Conservation (phyloP, 2,329 filamentous ascomycete genomes). For the Arthrobotrys megalospora region DNA sequence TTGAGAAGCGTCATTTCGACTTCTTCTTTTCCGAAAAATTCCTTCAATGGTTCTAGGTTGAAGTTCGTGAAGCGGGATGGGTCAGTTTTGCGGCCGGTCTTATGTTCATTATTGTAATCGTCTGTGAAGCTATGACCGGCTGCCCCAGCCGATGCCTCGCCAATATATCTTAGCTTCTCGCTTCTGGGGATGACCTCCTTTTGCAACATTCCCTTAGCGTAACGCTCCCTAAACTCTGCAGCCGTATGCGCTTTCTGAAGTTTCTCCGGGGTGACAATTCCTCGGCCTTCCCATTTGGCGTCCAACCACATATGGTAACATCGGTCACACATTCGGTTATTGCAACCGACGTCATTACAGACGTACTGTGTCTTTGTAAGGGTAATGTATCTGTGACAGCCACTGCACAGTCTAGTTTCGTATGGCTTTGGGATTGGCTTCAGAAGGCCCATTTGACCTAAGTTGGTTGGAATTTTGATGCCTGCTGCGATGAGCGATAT, state of each 20-base stretch:
- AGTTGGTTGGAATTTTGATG: constrained; percentile 14
- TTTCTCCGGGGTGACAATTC: constrained; percentile 10
- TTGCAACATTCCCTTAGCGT: constrained; percentile 24
- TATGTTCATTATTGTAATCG: neutral
- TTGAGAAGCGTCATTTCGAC: constrained; percentile 36
- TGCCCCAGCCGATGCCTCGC: constrained; percentile 30
- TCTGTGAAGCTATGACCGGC: constrained; percentile 10
- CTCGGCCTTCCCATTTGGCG: constrained; percentile 32
- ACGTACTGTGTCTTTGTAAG: constrained; percentile 47
- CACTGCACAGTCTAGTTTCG: constrained; percentile 46
- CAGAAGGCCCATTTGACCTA: constrained; percentile 8
- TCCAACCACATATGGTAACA: constrained; percentile 51
- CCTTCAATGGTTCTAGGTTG: constrained; percentile 23
- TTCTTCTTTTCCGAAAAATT: constrained; percentile 47
- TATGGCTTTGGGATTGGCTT: constrained; percentile 37
- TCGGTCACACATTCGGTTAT: constrained; percentile 40
- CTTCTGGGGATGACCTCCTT: constrained; percentile 1
- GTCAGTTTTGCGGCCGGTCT: constrained; percentile 9
- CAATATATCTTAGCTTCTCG: constrained; percentile 36
- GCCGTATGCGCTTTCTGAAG: constrained; percentile 49
- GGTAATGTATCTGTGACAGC: constrained; percentile 51
- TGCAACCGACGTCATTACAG: constrained; percentile 45
- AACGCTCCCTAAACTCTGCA: constrained; percentile 42
- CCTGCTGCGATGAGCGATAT: constrained; percentile 38
- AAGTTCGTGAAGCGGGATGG: constrained; percentile 7